Conservation (phyloP, 805 yeast species). For the Novakomyces olei region DNA sequence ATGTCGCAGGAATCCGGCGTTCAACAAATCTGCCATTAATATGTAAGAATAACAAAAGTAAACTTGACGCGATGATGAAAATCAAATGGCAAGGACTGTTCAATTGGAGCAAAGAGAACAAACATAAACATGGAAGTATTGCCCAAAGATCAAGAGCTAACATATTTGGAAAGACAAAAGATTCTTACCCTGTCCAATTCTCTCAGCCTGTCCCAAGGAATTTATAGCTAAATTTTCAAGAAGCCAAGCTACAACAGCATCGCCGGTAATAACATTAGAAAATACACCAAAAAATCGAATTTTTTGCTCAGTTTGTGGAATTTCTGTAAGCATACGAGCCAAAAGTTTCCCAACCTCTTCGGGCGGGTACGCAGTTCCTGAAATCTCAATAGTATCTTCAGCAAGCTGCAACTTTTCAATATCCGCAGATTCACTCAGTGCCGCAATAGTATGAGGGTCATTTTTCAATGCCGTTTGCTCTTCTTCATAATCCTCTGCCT, state of each 20-base stretch:
- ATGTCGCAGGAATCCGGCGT: conserved; percentile 9
- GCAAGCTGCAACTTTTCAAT: neutral
- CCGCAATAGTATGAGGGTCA: neutral
- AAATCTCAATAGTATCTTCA: neutral
- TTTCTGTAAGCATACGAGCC: conserved; percentile 21
- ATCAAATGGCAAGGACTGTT: too few relatives aligned
- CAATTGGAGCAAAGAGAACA: too few relatives aligned
- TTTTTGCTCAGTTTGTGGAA: conserved; percentile 33
- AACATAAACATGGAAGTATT: too few relatives aligned
- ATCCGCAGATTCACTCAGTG: neutral
- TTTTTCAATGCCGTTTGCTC: conserved; percentile 8
- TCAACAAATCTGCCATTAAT: conserved; percentile 42
- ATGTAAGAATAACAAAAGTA: too few relatives aligned
- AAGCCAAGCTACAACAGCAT: conserved; percentile 38
- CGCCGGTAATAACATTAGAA: conserved; percentile 38
- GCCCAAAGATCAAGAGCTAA: conserved; percentile 46
- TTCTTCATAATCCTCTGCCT: conserved; percentile 32
- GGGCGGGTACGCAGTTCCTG: conserved; percentile 14
- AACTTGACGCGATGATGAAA: too few relatives aligned
- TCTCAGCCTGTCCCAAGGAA: conserved; percentile 38
- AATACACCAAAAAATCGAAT: conserved; percentile 53
- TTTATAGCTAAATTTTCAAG: conserved; percentile 23
- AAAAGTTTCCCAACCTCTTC: conserved; percentile 24
- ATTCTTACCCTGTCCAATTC: conserved; percentile 58
- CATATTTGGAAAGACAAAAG: conserved; percentile 35